phyloP scores from a whole-genome alignment of 805 yeast species.

The Candida takata region DNA sequence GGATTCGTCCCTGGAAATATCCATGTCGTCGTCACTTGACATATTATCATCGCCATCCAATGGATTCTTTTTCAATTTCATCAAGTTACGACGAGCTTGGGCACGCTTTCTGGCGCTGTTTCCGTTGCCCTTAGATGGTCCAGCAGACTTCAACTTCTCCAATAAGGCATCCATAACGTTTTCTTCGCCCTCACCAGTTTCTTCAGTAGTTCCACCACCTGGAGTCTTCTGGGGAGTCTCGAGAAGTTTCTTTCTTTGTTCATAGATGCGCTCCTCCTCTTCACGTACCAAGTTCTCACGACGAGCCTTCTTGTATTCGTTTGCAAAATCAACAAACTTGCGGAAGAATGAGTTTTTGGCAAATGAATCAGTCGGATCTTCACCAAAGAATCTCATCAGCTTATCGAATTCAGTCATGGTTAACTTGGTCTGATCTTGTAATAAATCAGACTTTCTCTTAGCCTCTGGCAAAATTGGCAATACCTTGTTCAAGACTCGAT shows the following conservation, averaged over 20 bases:
- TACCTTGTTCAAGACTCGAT: constrained; percentile 48
- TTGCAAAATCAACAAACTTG: constrained; percentile 52
- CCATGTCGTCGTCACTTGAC: constrained; percentile 6
- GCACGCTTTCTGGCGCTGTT: constrained; percentile 78
- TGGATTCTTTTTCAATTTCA: constrained; percentile 29
- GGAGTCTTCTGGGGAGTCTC: constrained; percentile 26
- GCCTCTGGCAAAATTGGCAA: constrained; percentile 50
- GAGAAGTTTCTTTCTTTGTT: constrained; percentile 52
- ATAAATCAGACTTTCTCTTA: constrained; percentile 40
- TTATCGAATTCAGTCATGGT: constrained; percentile 49
- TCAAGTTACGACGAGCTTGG: constrained; percentile 56
- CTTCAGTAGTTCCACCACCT: not conserved
- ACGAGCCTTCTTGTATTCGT: constrained; percentile 58
- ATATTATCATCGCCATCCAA: constrained; percentile 15
- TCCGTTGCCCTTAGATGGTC: constrained; percentile 70
- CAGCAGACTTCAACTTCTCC: constrained; percentile 82
- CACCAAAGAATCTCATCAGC: constrained; percentile 67
- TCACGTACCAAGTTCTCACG: constrained; percentile 59
- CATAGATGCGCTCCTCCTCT: constrained; percentile 59
- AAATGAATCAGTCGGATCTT: constrained; percentile 46
- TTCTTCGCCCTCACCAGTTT: constrained; percentile 30
- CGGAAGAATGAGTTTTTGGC: constrained; percentile 55
- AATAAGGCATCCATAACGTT: constrained; percentile 79
- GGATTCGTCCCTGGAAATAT: constrained; percentile 7
- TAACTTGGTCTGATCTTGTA: constrained; percentile 42